Conservation (phyloP, 495 filamentous ascomycete species). For the Penicillium samsonianum region DNA sequence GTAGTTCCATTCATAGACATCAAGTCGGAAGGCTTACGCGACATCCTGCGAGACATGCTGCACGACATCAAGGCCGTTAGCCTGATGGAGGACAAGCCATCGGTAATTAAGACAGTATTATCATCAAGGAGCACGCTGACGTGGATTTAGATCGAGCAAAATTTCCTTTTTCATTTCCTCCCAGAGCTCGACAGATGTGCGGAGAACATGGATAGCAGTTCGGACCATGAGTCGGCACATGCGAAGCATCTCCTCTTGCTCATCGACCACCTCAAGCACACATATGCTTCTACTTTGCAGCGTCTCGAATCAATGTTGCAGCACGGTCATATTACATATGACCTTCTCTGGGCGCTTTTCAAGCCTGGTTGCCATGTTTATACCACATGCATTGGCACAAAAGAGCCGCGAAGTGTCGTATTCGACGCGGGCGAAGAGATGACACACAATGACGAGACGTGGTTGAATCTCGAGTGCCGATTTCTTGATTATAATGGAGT, state of each 20-base stretch:
- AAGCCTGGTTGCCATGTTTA: constrained; percentile 28
- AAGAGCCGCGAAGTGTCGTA: constrained; percentile 61
- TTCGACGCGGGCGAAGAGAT: constrained; percentile 56
- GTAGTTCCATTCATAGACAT: constrained; percentile 28
- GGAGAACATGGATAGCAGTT: constrained; percentile 12
- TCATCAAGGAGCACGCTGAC: constrained; percentile 18
- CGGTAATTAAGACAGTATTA: constrained; percentile 21
- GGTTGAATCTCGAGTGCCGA: constrained; percentile 37
- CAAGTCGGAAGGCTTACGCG: constrained; percentile 34
- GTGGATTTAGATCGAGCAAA: constrained; percentile 31
- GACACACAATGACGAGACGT: constrained; percentile 28
- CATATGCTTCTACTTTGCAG: constrained; percentile 36
- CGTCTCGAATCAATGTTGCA: constrained; percentile 40
- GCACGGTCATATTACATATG: constrained; percentile 38
- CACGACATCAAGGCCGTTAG: constrained; percentile 33
- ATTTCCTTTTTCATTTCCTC: constrained; percentile 38
- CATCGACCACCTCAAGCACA: constrained; percentile 39
- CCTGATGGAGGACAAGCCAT: constrained; percentile 30
- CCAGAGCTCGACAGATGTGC: constrained; percentile 28
- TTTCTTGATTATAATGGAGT: constrained; percentile 36
- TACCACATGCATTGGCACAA: constrained; percentile 41
- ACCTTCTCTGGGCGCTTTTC: constrained; percentile 34
- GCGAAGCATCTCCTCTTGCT: constrained; percentile 40
- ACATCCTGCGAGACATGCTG: constrained; percentile 32
- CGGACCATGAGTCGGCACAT: constrained; percentile 11